Evolutionary conservation across 2,329 filamentous ascomycete genomes (phyloP).

Genomic region (Cladosporium sp.): DNA sequence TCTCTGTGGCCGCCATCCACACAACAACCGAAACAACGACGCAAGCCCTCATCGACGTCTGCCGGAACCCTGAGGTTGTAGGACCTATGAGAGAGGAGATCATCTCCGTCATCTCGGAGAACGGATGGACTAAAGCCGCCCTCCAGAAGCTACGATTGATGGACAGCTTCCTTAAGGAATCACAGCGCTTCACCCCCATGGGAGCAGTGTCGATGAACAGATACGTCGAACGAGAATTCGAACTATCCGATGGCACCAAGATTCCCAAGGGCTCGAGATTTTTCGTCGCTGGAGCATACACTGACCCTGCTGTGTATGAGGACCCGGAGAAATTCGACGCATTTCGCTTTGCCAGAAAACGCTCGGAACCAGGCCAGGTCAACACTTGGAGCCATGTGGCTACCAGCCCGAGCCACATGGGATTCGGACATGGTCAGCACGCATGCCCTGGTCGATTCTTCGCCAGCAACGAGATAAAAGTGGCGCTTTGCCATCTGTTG

Average conservation of each 20-base stretch:
- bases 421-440: slow-evolving; percentile 35
- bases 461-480: slow-evolving; percentile 37
- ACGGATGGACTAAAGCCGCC: slow-evolving; percentile 34
- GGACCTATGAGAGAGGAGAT: slow-evolving; percentile 32
- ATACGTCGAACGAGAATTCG: slow-evolving; percentile 26
- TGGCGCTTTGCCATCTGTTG: slow-evolving; percentile 35
- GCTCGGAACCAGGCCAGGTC: slow-evolving; percentile 25
- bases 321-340: slow-evolving; percentile 28
- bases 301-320: slow-evolving; percentile 21
- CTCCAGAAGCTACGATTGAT: slow-evolving; percentile 35
- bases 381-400: slow-evolving; percentile 22
- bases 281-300: slow-evolving; percentile 20
- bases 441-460: slow-evolving; percentile 40
- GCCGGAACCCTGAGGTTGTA: slow-evolving; percentile 29
- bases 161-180: slow-evolving; percentile 39
- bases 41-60: slow-evolving; percentile 29
- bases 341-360: slow-evolving; percentile 27
- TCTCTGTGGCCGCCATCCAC: slow-evolving; percentile 31
- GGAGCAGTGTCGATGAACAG: slow-evolving; percentile 28
- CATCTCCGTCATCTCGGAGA: slow-evolving; percentile 27
- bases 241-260: slow-evolving; percentile 32
- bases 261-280: slow-evolving; percentile 27
- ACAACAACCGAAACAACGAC: slow-evolving; percentile 33
- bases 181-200: slow-evolving; percentile 31
- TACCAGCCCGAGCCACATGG: slow-evolving; percentile 25